Evolutionary conservation across 2,329 filamentous ascomycete genomes (phyloP), one percentile per base, ranked within the genome.

Genomic region (Aspergillus aculeatus): DNA sequence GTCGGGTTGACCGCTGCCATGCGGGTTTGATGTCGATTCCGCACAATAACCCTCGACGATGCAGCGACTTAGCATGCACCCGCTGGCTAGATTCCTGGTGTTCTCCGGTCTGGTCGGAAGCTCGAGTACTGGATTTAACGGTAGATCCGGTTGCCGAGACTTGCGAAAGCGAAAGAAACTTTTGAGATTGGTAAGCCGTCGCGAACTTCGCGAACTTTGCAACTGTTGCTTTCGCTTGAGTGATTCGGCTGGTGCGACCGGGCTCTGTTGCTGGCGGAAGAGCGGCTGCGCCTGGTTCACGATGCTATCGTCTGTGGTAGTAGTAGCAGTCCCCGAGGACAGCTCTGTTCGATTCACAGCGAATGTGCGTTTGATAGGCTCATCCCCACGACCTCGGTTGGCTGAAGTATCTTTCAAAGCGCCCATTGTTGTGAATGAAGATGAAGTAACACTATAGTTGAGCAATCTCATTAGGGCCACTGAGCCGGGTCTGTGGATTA

Each of bases 151-250:
- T 14, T 44, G 63, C 23, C 59, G 64, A 44, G 48, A 47, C 51
- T 54, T 66, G 35, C 62, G 62, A 5, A 60, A 50, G 29, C 64
- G 62, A 41, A 70, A 60, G 29, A 66, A 56, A 11, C 61, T 62
- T 54, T 58, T 62, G 31, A 69, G 57, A 2, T 60, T 64, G 38
- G 50, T 50, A 11, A 70, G 50, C 24, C 63, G 51, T 47, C 59
- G 57, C 5, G 59, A 65, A 31, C 59, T 49, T 51, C 54, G 32
- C 32, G 32, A 35, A 35, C 59, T 56, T 59, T 31, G 32, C 61
- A 10, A 49, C 56, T 12, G 44, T 10, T 9, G 26, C 26, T 29
- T 7, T 29, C 9, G 26, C 26, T 23, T 32, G 29, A 44, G 4
- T 16, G 21, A 21, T 41, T n/a, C 38, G 9, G 38, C 16, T 9